Conservation (phyloP, 2,329 filamentous ascomycete genomes). For the Malbranchea cinnamomea region DNA sequence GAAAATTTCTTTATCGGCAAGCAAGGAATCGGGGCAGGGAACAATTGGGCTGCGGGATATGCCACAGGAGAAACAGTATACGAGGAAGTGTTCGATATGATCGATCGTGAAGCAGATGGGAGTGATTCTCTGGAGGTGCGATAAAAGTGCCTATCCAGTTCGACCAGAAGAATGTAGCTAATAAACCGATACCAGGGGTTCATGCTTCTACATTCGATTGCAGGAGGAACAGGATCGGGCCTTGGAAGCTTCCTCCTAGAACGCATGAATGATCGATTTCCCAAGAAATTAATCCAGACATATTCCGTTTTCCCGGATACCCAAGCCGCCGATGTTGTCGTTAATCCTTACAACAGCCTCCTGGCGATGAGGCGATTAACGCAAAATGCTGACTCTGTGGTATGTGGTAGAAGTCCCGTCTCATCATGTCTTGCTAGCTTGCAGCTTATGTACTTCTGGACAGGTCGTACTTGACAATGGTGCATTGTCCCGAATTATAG, state of each 20-base stretch:
- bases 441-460: slow-evolving; percentile 8
- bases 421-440: slow-evolving; percentile 10
- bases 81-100: slow-evolving; percentile 98
- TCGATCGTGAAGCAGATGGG: slow-evolving; percentile 93
- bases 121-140: slow-evolving; percentile 83
- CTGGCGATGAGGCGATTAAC: slow-evolving; percentile 81
- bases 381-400: slow-evolving; percentile 93
- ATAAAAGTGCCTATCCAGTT: background rate
- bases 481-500: slow-evolving; percentile 81
- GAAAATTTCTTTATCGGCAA: slow-evolving; percentile 98
- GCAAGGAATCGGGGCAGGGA: slow-evolving; percentile 82
- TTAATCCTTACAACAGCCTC: slow-evolving; percentile 96
- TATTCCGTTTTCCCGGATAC: slow-evolving; percentile 98
- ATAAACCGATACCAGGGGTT: slow-evolving; percentile 48
- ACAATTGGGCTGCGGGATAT: slow-evolving; percentile 98
- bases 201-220: slow-evolving; percentile 97
- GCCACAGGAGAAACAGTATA: slow-evolving; percentile 80
- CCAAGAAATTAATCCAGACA: slow-evolving; percentile 97
- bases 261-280: slow-evolving; percentile 89
- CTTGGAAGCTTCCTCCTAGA: slow-evolving; percentile 89
- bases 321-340: slow-evolving; percentile 79
- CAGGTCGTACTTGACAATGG: slow-evolving; percentile 89
- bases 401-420: slow-evolving; percentile 19
- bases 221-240: slow-evolving; percentile 91
- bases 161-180: slow-evolving; percentile 1